phyloP scores from a whole-genome alignment of 1,284 basidiomycete species.

The Erythrobasidium hasegawianum region DNA sequence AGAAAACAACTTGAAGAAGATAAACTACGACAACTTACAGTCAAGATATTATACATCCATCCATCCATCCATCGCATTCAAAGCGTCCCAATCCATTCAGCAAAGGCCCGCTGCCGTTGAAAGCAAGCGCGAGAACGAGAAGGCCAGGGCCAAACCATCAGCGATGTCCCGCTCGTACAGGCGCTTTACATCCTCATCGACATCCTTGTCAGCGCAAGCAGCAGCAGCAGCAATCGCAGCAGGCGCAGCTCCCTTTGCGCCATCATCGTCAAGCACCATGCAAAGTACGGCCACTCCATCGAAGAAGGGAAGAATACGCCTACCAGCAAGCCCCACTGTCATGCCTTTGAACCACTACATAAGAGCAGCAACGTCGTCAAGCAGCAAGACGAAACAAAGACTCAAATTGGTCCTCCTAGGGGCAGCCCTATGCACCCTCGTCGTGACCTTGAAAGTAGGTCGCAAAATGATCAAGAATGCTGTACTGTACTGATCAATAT shows the following conservation, averaged over 20 bases:
- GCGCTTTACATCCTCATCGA: not conserved
- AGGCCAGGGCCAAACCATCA: too few relatives aligned
- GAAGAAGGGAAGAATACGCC: not conserved
- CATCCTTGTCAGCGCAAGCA: constrained; percentile 6
- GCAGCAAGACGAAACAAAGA: not conserved
- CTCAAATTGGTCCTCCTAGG: not conserved
- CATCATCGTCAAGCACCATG: not conserved
- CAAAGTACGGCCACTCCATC: not conserved
- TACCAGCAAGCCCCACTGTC: not conserved
- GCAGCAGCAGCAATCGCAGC: constrained; percentile 5
- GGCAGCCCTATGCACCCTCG: not conserved
- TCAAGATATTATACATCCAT: too few relatives aligned
- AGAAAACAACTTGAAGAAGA: too few relatives aligned
- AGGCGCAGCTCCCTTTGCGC: not conserved
- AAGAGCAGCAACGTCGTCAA: not conserved
- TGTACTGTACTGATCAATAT: too few relatives aligned
- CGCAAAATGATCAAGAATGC: too few relatives aligned
- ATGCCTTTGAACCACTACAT: too few relatives aligned
- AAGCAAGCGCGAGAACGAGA: too few relatives aligned
- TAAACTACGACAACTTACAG: too few relatives aligned
- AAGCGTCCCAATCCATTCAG: too few relatives aligned
- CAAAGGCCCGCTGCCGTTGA: too few relatives aligned
- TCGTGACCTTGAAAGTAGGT: not conserved
- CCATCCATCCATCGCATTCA: too few relatives aligned
- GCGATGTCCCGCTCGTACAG: too few relatives aligned